Percentiles rank a stretch among this genome's conserved stretches.
Evolutionary conservation across 805 yeast genomes (phyloP).

Genomic region (Candida manassasensis): DNA sequence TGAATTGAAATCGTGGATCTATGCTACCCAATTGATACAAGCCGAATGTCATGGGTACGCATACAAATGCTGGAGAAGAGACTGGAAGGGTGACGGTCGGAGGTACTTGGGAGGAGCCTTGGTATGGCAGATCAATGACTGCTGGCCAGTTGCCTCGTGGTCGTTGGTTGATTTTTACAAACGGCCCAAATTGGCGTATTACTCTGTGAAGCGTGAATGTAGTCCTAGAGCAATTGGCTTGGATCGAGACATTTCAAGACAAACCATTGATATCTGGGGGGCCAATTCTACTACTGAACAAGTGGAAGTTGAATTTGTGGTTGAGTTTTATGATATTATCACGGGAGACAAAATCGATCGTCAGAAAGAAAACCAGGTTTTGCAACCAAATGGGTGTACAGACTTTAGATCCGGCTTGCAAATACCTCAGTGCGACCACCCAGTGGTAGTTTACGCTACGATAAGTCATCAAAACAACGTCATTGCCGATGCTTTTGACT

Average conservation of each 20-base stretch:
- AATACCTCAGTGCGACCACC: constrained; percentile 9
- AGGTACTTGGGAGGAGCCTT: constrained; percentile 42
- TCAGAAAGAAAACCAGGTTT: constrained; percentile 10
- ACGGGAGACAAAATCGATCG: constrained; percentile 24
- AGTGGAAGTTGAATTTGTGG: constrained; percentile 17
- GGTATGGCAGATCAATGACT: constrained; percentile 53
- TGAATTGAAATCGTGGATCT: constrained; percentile 41
- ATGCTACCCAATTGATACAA: constrained; percentile 51
- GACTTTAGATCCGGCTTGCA: constrained; percentile 18
- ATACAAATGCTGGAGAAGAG: constrained; percentile 42
- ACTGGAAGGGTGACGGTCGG: constrained; percentile 36
- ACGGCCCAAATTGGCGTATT: constrained; percentile 44
- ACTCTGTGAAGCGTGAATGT: constrained; percentile 42
- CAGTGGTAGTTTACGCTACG: constrained; percentile 15
- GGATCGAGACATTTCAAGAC: constrained; percentile 18
- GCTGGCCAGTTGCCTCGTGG: constrained; percentile 54
- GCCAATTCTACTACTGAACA: constrained; percentile 24
- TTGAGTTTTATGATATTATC: constrained; percentile 26
- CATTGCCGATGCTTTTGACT: constrained; percentile 34
- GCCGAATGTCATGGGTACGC: constrained; percentile 46
- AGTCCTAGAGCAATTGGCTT: constrained; percentile 30
- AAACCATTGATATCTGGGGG: constrained; percentile 38
- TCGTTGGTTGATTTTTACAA: constrained; percentile 39
- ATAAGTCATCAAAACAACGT: constrained; percentile 12
- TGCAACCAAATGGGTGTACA: constrained; percentile 26